Conservation (phyloP, 306 rosid species). For the Bauhinia variegata region DNA sequence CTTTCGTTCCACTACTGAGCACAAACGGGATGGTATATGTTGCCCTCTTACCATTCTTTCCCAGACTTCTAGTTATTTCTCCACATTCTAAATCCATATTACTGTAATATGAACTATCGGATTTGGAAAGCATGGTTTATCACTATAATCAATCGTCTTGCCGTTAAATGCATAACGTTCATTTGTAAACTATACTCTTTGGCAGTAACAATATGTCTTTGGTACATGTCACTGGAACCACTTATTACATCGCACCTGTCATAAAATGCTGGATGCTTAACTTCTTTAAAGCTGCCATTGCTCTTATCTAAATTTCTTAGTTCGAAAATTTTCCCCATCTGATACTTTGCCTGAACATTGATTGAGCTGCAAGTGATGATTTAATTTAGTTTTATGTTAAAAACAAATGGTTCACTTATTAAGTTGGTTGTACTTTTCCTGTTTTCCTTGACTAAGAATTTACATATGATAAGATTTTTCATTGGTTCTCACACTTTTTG, state of each 20-base stretch:
- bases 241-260: background rate
- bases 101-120: background rate
- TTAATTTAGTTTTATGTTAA: background rate
- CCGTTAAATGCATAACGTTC: background rate
- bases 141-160: background rate
- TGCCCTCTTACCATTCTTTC: background rate
- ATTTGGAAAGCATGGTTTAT: background rate
- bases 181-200: background rate
- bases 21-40: conserved; percentile 73
- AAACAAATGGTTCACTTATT: background rate
- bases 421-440: background rate
- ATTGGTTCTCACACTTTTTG: background rate
- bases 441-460: background rate
- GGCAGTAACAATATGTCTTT: background rate
- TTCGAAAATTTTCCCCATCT: background rate
- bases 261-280: background rate
- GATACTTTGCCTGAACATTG: background rate
- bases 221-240: background rate
- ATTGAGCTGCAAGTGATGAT: conserved; percentile 21
- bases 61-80: background rate
- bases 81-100: background rate
- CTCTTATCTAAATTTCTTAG: background rate
- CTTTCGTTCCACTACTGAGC: conserved; percentile 67
- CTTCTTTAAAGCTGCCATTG: background rate
- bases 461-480: background rate